These are phyloP conservation scores for Fonsecaea monophora DNA, from an alignment of 2,329 filamentous ascomycete genomes.

Conservation along the genomic window DNA sequence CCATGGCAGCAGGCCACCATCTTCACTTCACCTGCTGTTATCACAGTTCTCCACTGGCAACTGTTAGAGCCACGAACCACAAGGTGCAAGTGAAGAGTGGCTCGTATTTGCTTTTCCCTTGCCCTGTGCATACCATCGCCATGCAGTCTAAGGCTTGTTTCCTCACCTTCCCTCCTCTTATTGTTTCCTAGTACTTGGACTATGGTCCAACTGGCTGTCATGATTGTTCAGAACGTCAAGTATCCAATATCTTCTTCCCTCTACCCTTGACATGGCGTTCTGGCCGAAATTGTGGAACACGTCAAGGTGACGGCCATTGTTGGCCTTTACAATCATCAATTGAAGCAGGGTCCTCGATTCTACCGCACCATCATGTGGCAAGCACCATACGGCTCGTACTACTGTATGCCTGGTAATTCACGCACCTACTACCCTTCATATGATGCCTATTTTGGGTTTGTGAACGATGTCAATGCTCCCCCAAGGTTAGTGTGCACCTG, in stretches of 20 bases:
- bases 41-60: neutral
- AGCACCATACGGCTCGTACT: constrained; percentile 15
- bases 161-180: neutral
- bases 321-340: neutral
- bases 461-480: constrained; percentile 10
- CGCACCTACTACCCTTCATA: constrained; percentile 33
- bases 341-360: neutral
- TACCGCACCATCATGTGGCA: constrained; percentile 30
- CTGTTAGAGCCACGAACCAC: neutral
- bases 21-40: neutral
- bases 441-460: constrained; percentile 33
- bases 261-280: neutral
- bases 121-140: neutral
- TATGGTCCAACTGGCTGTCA: neutral
- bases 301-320: neutral
- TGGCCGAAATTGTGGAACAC: neutral
- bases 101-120: neutral
- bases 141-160: neutral
- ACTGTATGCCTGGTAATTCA: constrained; percentile 20
- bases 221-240: neutral
- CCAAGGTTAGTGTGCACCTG: constrained; percentile 32
- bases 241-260: neutral
- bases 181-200: neutral
- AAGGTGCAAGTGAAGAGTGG: neutral
- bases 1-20: neutral